These are phyloP conservation scores for Euphorbia corollata DNA, from an alignment of 441 rosid genomes.

Conservation along the genomic window DNA sequence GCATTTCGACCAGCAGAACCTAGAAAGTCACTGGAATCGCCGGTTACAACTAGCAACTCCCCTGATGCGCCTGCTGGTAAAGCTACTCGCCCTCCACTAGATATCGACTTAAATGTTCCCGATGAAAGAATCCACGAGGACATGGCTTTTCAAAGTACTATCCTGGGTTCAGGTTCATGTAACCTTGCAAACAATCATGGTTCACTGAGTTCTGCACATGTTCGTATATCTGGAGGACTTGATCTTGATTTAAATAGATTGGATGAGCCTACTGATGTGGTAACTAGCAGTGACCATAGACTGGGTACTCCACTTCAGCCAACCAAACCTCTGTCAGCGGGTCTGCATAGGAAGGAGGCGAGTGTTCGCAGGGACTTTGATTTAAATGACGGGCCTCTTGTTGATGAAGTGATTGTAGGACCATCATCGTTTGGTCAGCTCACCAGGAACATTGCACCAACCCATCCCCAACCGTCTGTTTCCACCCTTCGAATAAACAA, in stretches of 20 bases:
- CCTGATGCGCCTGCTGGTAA: constrained; percentile 42
- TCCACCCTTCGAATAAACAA: constrained; percentile 41
- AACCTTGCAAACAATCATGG: constrained; percentile 25
- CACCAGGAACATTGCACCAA: constrained; percentile 32
- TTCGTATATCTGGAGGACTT: constrained; percentile 49
- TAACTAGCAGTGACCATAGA: constrained; percentile 32
- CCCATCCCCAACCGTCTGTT: constrained; percentile 35
- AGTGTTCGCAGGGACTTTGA: constrained; percentile 59
- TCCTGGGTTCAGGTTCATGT: constrained; percentile 27
- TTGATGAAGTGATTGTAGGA: constrained; percentile 49
- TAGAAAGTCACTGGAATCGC: constrained; percentile 49
- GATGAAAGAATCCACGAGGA: constrained; percentile 79
- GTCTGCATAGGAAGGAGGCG: constrained; percentile 33
- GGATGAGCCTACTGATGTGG: constrained; percentile 46
- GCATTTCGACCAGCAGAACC: constrained; percentile 97
- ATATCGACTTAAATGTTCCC: constrained; percentile 76
- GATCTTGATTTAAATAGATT: constrained; percentile 79
- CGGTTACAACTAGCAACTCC: constrained; percentile 23
- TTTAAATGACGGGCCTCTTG: constrained; percentile 81
- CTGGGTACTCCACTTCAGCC: constrained; percentile 33
- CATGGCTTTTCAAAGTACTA: constrained; percentile 39
- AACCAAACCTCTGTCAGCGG: constrained; percentile 31
- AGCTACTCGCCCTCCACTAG: constrained; percentile 48
- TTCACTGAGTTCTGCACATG: constrained; percentile 29
- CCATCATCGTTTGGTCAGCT: constrained; percentile 42